phyloP scores from a whole-genome alignment of 1,139 yeast species.

The Lodderomyces metapsilosis region DNA sequence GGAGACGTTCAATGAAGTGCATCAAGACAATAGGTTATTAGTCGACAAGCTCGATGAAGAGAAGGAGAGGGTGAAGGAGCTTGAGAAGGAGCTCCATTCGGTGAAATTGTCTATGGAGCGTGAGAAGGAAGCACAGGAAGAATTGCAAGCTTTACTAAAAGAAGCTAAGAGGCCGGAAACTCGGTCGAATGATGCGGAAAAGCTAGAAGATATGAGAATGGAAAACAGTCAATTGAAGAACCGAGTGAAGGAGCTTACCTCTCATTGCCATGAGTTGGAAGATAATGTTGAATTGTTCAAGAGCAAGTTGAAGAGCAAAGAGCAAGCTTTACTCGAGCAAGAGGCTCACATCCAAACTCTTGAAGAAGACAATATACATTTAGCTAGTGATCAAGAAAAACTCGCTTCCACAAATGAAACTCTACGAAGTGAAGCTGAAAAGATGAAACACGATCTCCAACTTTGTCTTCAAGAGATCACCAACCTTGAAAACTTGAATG shows the following conservation, averaged over 20 bases:
- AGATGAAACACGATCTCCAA: conserved; percentile 1
- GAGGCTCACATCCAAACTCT: not conserved
- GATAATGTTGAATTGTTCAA: conserved; percentile 1
- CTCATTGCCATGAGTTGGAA: conserved; percentile 1
- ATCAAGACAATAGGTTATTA: conserved; percentile 1
- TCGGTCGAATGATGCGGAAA: not conserved
- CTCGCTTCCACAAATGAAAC: not conserved
- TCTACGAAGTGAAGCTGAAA: not conserved
- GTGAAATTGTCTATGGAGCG: not conserved
- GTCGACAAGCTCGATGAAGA: conserved; percentile 2
- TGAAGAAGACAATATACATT: conserved; percentile 3
- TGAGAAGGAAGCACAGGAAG: conserved; percentile 3
- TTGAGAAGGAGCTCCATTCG: conserved; percentile 8
- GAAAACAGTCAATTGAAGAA: conserved; percentile 4
- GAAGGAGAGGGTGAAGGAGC: not conserved
- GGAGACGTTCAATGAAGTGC: not conserved
- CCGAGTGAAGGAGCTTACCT: not conserved
- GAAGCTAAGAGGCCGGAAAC: conserved; percentile 1
- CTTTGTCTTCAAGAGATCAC: conserved; percentile 4
- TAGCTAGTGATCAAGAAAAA: not conserved
- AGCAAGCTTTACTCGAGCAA: conserved; percentile 3
- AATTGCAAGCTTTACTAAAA: conserved; percentile 4
- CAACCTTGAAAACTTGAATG: conserved; percentile 4
- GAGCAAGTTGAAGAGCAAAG: conserved; percentile 6
- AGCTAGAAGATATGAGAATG: not conserved